phyloP scores from a whole-genome alignment of 2,329 filamentous ascomycete genomes.

The Ilyonectria mors-panacis region DNA sequence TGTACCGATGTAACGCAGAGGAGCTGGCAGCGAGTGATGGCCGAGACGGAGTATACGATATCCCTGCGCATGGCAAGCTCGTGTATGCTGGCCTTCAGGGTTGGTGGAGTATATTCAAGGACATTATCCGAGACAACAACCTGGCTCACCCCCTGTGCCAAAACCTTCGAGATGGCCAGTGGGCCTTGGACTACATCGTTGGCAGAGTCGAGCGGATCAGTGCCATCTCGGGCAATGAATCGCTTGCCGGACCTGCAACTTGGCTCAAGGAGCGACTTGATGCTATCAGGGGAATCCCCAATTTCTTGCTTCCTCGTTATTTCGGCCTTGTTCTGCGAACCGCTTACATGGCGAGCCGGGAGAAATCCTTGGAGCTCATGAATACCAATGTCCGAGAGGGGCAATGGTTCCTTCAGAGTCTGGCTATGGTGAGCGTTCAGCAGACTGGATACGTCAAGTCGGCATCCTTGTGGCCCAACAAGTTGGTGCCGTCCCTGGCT shows the following conservation, averaged over 20 bases:
- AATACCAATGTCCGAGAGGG: slow-evolving; percentile 82
- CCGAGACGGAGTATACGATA: slow-evolving; percentile 88
- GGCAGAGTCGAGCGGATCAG: slow-evolving; percentile 82
- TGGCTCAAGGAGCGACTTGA: slow-evolving; percentile 92
- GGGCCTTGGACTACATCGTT: slow-evolving; percentile 91
- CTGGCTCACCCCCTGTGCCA: slow-evolving; percentile 94
- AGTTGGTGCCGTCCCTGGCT: slow-evolving; percentile 87
- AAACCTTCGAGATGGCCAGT: slow-evolving; percentile 90
- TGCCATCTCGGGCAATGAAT: slow-evolving; percentile 72
- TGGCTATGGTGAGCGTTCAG: slow-evolving; percentile 93
- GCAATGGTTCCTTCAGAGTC: slow-evolving; percentile 89
- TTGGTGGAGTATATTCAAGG: slow-evolving; percentile 94
- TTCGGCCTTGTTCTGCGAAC: slow-evolving; percentile 92
- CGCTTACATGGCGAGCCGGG: slow-evolving; percentile 87
- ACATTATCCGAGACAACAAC: slow-evolving; percentile 90
- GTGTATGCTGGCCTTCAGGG: slow-evolving; percentile 98
- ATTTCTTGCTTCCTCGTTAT: slow-evolving; percentile 91
- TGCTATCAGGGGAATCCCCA: slow-evolving; percentile 87
- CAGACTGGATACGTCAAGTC: slow-evolving; percentile 91
- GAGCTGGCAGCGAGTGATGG: slow-evolving; percentile 84
- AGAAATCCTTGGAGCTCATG: slow-evolving; percentile 85
- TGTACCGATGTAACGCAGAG: slow-evolving; percentile 94
- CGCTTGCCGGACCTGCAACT: slow-evolving; percentile 75
- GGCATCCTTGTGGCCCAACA: slow-evolving; percentile 90
- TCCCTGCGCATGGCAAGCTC: slow-evolving; percentile 86